Conservation (phyloP, 352 stramenopile genomes). For the Globisporangium cederbergense region DNA sequence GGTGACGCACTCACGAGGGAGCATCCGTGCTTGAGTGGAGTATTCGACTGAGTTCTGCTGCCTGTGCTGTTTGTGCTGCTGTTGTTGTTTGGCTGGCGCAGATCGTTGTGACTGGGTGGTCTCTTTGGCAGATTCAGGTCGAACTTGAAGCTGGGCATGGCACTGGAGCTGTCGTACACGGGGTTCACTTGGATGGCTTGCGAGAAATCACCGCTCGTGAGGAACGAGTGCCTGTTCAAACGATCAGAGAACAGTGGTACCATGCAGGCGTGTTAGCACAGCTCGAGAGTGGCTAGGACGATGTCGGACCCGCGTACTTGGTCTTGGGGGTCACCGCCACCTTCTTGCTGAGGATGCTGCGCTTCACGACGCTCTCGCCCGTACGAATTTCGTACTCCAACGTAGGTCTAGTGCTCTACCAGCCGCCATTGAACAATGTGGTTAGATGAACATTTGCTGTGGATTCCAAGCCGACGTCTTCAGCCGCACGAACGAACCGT, state of each 20-base stretch:
- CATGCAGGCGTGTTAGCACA: background rate
- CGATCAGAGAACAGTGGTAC: background rate
- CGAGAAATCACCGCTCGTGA: slow-evolving; percentile 36
- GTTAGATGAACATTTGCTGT: too few species aligned
- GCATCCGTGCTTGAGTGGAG: background rate
- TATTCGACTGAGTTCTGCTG: background rate
- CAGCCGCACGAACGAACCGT: slow-evolving; percentile 25
- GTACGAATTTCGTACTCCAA: slow-evolving; percentile 47
- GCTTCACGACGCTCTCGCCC: slow-evolving; percentile 54
- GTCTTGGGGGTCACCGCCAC: slow-evolving; percentile 5
- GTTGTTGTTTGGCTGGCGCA: background rate
- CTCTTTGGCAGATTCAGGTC: slow-evolving; percentile 12
- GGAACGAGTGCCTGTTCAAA: slow-evolving; percentile 31
- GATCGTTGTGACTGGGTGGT: slow-evolving; percentile 1
- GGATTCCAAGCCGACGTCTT: background rate
- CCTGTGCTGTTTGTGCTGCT: background rate
- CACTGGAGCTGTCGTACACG: slow-evolving; percentile 24
- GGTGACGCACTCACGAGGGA: slow-evolving; percentile 18
- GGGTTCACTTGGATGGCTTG: slow-evolving; percentile 37
- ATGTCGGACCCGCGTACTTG: slow-evolving; percentile 19
- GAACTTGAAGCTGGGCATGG: slow-evolving; percentile 32
- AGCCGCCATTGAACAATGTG: background rate
- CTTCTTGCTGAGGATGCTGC: slow-evolving; percentile 22
- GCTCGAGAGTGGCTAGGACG: too few species aligned
- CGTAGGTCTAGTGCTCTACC: slow-evolving; percentile 12